Percentiles rank a stretch among this genome's conserved stretches.
phyloP scores from a whole-genome alignment of 2,329 filamentous ascomycete species.

The Hymenoscyphus linearis region DNA sequence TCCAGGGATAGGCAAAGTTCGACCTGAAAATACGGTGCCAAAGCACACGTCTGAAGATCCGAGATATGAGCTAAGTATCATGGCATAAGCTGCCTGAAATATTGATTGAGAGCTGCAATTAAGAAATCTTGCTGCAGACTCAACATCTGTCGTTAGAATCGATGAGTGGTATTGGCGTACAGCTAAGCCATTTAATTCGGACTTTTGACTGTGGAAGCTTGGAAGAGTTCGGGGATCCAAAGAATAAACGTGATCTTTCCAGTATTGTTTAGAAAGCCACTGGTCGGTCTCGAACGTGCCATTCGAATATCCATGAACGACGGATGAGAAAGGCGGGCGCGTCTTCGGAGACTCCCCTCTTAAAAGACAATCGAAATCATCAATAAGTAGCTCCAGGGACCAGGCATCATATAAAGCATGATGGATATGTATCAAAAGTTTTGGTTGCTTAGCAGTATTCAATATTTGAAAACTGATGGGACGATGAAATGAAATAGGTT shows the following conservation, averaged over 20 bases:
- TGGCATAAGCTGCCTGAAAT: slow-evolving; percentile 67
- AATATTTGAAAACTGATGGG: slow-evolving; percentile 60
- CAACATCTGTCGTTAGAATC: slow-evolving; percentile 27
- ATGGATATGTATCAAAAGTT: slow-evolving; percentile 52
- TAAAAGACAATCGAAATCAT: slow-evolving; percentile 54
- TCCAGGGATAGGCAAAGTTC: slow-evolving; percentile 63
- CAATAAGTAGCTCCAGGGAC: slow-evolving; percentile 71
- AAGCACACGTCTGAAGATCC: slow-evolving; percentile 64
- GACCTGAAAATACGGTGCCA: slow-evolving; percentile 76
- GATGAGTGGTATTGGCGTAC: slow-evolving; percentile 29
- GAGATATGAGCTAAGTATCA: slow-evolving; percentile 59
- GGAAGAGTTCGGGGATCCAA: slow-evolving; percentile 53
- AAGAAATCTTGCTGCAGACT: slow-evolving; percentile 21
- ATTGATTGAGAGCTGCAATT: slow-evolving; percentile 57
- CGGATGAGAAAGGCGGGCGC: slow-evolving; percentile 54
- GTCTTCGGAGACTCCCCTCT: slow-evolving; percentile 6
- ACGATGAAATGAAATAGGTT: slow-evolving; percentile 34
- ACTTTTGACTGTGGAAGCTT: slow-evolving; percentile 44
- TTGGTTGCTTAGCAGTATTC: slow-evolving; percentile 18
- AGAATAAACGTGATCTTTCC: slow-evolving; percentile 60
- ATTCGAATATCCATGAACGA: slow-evolving; percentile 47
- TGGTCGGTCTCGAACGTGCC: slow-evolving; percentile 27
- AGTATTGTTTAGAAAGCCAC: slow-evolving; percentile 54
- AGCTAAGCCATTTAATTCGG: slow-evolving; percentile 27
- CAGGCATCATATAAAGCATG: slow-evolving; percentile 92